Evolutionary conservation across 2,329 filamentous ascomycete species (phyloP), one percentile per base, ranked within the genome.

Genomic region (Cladosporium oxysporum): DNA sequence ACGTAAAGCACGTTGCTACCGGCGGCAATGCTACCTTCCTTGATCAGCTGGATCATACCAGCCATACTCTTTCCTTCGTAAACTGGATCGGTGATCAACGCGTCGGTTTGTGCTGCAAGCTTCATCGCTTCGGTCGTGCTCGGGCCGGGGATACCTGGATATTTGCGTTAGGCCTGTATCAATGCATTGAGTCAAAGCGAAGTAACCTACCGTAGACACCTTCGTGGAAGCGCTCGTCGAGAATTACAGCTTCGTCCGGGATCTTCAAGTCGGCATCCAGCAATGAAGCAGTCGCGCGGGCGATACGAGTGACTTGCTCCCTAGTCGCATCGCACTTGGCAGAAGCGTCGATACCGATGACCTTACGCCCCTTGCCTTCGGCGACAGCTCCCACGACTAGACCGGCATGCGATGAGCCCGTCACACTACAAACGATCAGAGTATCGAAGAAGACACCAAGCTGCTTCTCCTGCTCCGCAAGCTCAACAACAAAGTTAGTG

Each of bases 11-110:
- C 85, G 71, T 89, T 90, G 41, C 72, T 74, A n/a, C 86, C 87
- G 0, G 83, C 83, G 3, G 78, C 76, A 66, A 91, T 87, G 75
- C 88, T 85, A 0, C 85, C 88, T 60, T 83, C 85, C 69, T 79
- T 83, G 21, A 91, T 85, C 79, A 91, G 78, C 74, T 88, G 88
- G 70, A 91, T 85, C 88, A 91, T 84, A 0, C 89, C 90, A 4
- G 88, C 88, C 75, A 92, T 78, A 70, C 87, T 90, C 84, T 92
- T 92, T 1, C 90, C 90, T 78, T 91, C 89, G 72, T 92, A 92
- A 1, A 92, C 90, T 0, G 89, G 90, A 73, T 92, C 90, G 0
- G 89, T 91, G 68, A 92, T 90, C 71, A 92, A 88, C 0, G 85
- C 90, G 79, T 92, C 90, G 1, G 86, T 90, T 66, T 80, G 76